phyloP scores from a whole-genome alignment of 306 rosid species.

The Begonia fuchsioides region DNA sequence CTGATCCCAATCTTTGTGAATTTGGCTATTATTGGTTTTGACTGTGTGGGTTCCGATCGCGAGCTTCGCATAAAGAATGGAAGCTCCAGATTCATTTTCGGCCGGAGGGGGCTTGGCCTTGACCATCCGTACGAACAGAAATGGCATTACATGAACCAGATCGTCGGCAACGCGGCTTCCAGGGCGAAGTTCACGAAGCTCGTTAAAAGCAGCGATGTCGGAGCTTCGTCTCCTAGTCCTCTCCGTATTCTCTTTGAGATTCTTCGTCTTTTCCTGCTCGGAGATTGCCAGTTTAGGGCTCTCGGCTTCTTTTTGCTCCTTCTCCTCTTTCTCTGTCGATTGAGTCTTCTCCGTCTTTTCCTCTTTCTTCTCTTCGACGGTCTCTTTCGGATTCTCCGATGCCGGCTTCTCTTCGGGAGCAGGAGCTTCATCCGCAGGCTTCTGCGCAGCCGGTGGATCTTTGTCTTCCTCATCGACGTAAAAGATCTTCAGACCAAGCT shows the following conservation, averaged over 20 bases:
- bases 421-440: neutral
- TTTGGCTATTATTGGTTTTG: conserved; percentile 32
- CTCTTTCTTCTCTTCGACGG: conserved; percentile 12
- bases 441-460: conserved; percentile 29
- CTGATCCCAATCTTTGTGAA: conserved; percentile 78
- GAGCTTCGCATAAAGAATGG: conserved; percentile 37
- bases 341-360: conserved; percentile 7
- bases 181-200: conserved; percentile 33
- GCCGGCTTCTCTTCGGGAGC: conserved; percentile 18
- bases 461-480: conserved; percentile 59
- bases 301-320: conserved; percentile 11
- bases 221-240: conserved; percentile 10
- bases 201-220: conserved; percentile 23
- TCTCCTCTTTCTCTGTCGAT: conserved; percentile 15
- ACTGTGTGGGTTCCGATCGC: conserved; percentile 65
- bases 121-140: conserved; percentile 47
- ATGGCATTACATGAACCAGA: conserved; percentile 64
- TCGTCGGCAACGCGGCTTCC: conserved; percentile 42
- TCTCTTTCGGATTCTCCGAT: conserved; percentile 9
- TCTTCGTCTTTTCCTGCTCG: conserved; percentile 20
- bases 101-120: conserved; percentile 29
- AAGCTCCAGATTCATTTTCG: neutral
- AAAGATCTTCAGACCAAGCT: conserved; percentile 46
- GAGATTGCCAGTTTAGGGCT: conserved; percentile 21
- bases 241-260: conserved; percentile 12